A percentile compares a stretch with the other conserved stretches of the same genome.
These are phyloP conservation scores for Rhizopus arrhizus DNA, from an alignment of 371 early-diverging fungal species.

Conservation along the genomic window DNA sequence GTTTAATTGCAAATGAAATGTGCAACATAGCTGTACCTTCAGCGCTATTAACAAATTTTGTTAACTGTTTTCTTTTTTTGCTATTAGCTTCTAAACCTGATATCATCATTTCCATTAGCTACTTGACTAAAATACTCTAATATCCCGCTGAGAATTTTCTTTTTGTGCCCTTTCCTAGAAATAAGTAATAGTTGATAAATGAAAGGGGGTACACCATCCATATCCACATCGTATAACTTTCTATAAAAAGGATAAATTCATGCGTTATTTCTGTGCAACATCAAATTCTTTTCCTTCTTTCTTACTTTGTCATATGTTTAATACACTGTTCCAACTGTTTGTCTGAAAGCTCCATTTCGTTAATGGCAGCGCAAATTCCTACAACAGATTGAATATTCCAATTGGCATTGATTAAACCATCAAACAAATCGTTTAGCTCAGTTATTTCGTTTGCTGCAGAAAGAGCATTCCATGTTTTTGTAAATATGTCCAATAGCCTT, in stretches of 20 bases:
- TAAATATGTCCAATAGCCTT: constrained; percentile 47
- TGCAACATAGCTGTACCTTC: constrained; percentile 68
- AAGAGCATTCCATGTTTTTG: constrained; percentile 49
- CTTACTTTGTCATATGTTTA: constrained; percentile 40
- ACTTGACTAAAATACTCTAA: constrained; percentile 18
- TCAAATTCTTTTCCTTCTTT: neutral
- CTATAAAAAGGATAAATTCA: constrained; percentile 20
- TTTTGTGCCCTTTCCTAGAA: constrained; percentile 51
- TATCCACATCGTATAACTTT: constrained; percentile 52
- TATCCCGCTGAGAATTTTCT: constrained; percentile 19
- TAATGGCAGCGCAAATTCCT: constrained; percentile 49
- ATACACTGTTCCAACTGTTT: constrained; percentile 42
- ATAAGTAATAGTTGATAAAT: constrained; percentile 60
- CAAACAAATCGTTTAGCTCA: constrained; percentile 34
- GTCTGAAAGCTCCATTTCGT: constrained; percentile 53
- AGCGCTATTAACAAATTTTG: constrained; percentile 24
- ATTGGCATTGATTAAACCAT: constrained; percentile 37
- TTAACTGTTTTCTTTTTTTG: neutral
- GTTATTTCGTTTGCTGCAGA: constrained; percentile 32
- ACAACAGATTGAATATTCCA: constrained; percentile 49
- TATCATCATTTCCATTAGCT: neutral
- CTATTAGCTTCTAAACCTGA: constrained; percentile 1
- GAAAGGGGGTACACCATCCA: constrained; percentile 59
- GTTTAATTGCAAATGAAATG: constrained; percentile 63
- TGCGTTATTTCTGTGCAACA: neutral